A percentile compares a stretch with the other conserved stretches of the same genome.
Evolutionary conservation across 1,284 basidiomycete genomes (phyloP).

Genomic region (Leccinum pachyderme): DNA sequence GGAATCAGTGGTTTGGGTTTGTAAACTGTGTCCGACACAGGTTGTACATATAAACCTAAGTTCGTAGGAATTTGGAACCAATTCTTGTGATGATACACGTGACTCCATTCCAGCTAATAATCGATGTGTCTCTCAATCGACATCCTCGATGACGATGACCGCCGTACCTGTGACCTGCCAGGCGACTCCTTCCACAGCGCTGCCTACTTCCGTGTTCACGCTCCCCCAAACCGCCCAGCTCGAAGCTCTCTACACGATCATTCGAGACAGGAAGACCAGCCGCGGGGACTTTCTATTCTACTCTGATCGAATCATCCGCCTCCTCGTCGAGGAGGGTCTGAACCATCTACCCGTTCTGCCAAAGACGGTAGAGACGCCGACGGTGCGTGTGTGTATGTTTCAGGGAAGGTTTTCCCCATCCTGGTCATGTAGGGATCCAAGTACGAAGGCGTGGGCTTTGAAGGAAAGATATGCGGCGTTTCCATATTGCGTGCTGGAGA

Average conservation of each 20-base stretch:
- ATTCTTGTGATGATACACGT: not conserved
- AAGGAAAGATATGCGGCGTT: conserved; percentile 93
- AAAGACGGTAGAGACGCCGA: conserved; percentile 79
- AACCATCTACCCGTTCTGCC: conserved; percentile 93
- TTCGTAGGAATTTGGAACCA: no score
- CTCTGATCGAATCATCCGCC: conserved; percentile 75
- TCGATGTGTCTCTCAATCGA: not conserved
- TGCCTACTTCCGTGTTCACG: conserved; percentile 82
- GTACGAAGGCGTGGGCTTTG: conserved; percentile 88
- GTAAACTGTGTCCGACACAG: no score
- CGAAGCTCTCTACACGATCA: conserved; percentile 95
- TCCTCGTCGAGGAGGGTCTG: conserved; percentile 83
- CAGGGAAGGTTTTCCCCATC: no score
- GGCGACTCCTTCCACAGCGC: conserved; percentile 9
- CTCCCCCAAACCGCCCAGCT: conserved; percentile 88
- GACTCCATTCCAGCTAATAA: not conserved
- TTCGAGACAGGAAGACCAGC: conserved; percentile 81
- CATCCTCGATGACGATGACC: not conserved
- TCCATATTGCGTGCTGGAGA: conserved; percentile 89
- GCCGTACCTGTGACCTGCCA: not conserved
- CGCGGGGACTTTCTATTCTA: conserved; percentile 98
- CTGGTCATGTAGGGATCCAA: conserved; percentile 57
- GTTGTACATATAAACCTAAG: no score
- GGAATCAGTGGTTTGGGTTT: no score
- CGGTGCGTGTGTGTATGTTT: no score